phyloP scores from a whole-genome alignment of 441 rosid genomes.

The Daphne laureola region DNA sequence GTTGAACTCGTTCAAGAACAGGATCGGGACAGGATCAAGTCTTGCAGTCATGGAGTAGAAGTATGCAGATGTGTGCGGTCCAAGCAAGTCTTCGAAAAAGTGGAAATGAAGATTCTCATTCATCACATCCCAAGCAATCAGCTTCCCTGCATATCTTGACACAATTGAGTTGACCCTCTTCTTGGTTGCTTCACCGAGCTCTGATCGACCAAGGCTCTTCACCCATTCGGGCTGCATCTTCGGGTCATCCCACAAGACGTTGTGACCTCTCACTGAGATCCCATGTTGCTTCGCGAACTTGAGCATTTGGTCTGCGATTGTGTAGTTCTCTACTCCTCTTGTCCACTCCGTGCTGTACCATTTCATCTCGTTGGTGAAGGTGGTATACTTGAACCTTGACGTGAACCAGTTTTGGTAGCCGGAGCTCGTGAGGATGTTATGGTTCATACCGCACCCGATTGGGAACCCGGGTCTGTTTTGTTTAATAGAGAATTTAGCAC shows the following conservation, averaged over 20 bases:
- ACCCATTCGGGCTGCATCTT: conserved; percentile 61
- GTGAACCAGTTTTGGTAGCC: conserved; percentile 63
- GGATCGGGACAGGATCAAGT: conserved; percentile 39
- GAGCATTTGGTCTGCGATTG: conserved; percentile 60
- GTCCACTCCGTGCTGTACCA: conserved; percentile 68
- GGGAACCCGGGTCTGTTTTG: conserved; percentile 46
- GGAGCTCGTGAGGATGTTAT: conserved; percentile 37
- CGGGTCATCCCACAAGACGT: conserved; percentile 64
- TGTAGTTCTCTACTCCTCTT: conserved; percentile 59
- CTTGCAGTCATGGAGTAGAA: conserved; percentile 31
- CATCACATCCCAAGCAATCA: conserved; percentile 83
- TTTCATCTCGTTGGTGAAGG: conserved; percentile 86
- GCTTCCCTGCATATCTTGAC: conserved; percentile 47
- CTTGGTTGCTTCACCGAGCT: conserved; percentile 31
- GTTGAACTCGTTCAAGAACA: conserved; percentile 78
- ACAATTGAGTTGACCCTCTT: conserved; percentile 54
- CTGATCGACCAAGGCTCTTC: conserved; percentile 20
- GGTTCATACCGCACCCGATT: conserved; percentile 70
- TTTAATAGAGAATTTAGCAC: conserved; percentile 34
- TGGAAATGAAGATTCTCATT: conserved; percentile 77
- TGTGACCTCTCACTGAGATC: conserved; percentile 69
- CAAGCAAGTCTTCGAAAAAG: conserved; percentile 61
- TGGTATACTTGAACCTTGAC: conserved; percentile 51
- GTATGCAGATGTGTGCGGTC: conserved; percentile 42
- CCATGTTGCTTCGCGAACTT: conserved; percentile 29